A percentile compares a stretch with the other conserved stretches of the same genome.
Evolutionary conservation across 768 basidiomycete species (phyloP).

Genomic region (Floccularia luteovirens): DNA sequence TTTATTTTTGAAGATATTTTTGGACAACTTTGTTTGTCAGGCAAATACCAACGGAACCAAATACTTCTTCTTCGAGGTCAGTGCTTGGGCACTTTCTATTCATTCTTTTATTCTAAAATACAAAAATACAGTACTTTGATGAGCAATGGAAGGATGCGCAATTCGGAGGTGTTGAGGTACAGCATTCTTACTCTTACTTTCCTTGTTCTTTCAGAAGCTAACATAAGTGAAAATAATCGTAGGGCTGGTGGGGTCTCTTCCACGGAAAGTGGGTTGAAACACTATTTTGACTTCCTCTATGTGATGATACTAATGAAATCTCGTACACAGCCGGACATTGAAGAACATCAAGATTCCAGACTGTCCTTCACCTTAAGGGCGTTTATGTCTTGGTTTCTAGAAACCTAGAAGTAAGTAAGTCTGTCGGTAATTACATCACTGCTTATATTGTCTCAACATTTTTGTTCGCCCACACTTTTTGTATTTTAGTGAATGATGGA

Average conservation of each 20-base stretch:
- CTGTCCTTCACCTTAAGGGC: slow-evolving; percentile 35
- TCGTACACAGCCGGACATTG: slow-evolving; percentile 47
- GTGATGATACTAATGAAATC: not conserved
- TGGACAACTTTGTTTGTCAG: slow-evolving; percentile 83
- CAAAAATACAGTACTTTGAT: slow-evolving; percentile 53
- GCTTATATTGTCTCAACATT: too few species aligned
- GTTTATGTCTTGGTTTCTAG: not conserved
- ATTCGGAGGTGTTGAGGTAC: slow-evolving; percentile 83
- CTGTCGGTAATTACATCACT: too few species aligned
- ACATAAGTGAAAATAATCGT: slow-evolving; percentile 3
- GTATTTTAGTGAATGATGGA: too few species aligned
- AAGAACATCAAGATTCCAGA: slow-evolving; percentile 64
- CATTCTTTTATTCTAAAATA: not conserved
- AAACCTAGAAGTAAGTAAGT: too few species aligned
- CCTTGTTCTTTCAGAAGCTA: slow-evolving; percentile 6
- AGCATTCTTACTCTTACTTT: too few species aligned
- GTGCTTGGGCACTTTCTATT: slow-evolving; percentile 8
- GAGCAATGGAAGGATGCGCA: slow-evolving; percentile 71
- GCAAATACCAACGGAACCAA: slow-evolving; percentile 75
- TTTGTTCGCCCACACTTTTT: too few species aligned
- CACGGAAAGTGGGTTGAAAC: slow-evolving; percentile 26
- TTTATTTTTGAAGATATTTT: slow-evolving; percentile 47
- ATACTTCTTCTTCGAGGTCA: slow-evolving; percentile 84
- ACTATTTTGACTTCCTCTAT: not conserved
- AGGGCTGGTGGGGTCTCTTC: slow-evolving; percentile 45